Conservation (phyloP, 2,329 filamentous ascomycete genomes). For the Scopulariopsis brevicaulis region DNA sequence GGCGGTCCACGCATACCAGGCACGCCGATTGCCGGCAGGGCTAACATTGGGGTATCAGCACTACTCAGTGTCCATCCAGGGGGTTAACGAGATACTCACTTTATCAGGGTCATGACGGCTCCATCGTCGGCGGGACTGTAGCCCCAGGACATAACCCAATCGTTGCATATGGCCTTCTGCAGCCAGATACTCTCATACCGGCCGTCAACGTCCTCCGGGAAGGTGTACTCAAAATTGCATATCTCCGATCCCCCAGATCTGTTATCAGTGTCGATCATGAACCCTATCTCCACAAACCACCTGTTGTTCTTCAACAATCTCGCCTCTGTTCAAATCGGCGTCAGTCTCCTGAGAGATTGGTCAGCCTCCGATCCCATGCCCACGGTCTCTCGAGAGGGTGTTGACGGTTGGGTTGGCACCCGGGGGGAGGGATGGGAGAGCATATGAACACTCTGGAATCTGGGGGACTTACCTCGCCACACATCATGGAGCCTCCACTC, state of each 20-base stretch:
- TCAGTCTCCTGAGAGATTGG: too few relatives aligned
- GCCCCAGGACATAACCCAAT: conserved; percentile 19
- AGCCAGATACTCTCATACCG: conserved; percentile 13
- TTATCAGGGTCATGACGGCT: conserved; percentile 17
- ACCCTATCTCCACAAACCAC: neutral
- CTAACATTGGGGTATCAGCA: neutral
- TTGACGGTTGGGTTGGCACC: too few relatives aligned
- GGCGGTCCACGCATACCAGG: too few relatives aligned
- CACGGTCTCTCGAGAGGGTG: too few relatives aligned
- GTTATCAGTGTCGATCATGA: neutral
- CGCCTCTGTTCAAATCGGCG: too few relatives aligned
- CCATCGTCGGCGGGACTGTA: conserved; percentile 16
- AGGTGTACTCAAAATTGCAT: neutral
- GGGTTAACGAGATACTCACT: conserved; percentile 12
- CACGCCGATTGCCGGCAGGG: too few relatives aligned
- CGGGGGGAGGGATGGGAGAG: too few relatives aligned
- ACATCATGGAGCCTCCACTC: too few relatives aligned
- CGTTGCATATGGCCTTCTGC: conserved; percentile 12
- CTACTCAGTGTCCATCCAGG: neutral
- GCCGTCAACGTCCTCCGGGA: conserved; percentile 6
- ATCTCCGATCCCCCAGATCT: neutral
- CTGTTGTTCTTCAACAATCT: too few relatives aligned
- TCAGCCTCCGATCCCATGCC: too few relatives aligned
- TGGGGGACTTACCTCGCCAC: too few relatives aligned
- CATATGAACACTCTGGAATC: too few relatives aligned